These are phyloP conservation scores for Ceratocystis lukuohia DNA, from an alignment of 2,329 filamentous ascomycete genomes.

Conservation along the genomic window DNA sequence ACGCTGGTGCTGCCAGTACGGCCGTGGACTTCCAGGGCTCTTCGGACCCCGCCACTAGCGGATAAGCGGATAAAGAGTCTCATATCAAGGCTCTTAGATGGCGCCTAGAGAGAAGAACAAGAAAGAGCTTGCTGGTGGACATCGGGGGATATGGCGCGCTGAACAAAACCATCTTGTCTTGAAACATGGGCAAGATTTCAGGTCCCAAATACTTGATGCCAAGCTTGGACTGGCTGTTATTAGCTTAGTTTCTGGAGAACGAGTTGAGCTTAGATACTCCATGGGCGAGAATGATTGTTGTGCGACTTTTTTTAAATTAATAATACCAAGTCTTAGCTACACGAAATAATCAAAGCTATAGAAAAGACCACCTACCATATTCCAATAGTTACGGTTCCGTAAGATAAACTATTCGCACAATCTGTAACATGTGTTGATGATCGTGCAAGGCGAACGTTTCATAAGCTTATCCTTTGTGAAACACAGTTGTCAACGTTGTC, in stretches of 20 bases:
- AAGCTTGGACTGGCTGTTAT: background rate
- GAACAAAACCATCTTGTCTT: background rate
- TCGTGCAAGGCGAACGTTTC: background rate
- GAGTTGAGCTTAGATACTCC: slow-evolving; percentile 8
- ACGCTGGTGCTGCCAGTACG: slow-evolving; percentile 28
- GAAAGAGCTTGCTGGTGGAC: background rate
- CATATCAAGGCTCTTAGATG: background rate
- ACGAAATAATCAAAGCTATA: no score
- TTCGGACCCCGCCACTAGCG: slow-evolving; percentile 13
- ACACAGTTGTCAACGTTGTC: background rate
- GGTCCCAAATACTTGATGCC: background rate
- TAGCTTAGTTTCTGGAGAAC: background rate
- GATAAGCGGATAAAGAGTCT: background rate
- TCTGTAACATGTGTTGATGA: background rate
- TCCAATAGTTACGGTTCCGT: no score
- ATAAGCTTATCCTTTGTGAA: background rate
- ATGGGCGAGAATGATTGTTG: background rate
- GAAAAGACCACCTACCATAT: no score
- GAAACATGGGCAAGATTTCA: background rate
- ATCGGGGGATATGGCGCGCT: background rate
- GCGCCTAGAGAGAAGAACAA: background rate
- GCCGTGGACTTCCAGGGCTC: slow-evolving; percentile 27
- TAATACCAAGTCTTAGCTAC: no score
- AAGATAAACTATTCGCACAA: background rate
- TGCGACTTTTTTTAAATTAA: background rate